These are phyloP conservation scores for Trichosporon sp. DNA, from an alignment of 1,284 basidiomycete genomes.

Conservation along the genomic window DNA sequence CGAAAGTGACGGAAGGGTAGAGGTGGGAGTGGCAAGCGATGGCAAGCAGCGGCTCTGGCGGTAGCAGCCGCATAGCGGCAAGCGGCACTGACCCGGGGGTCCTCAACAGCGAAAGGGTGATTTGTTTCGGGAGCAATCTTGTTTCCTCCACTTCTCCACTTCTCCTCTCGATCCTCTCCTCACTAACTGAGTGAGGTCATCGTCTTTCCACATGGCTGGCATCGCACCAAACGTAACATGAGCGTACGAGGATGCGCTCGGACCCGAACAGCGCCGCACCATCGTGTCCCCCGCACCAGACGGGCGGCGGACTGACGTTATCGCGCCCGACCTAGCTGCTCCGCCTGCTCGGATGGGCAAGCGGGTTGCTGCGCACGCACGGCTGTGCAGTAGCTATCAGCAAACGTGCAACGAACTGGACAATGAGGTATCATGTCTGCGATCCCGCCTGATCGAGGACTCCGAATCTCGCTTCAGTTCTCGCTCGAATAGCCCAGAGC, in stretches of 20 bases:
- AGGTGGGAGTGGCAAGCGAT: too few species aligned
- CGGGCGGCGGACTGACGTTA: not conserved
- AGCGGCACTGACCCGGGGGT: too few species aligned
- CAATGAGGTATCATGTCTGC: not conserved
- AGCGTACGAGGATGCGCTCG: too few species aligned
- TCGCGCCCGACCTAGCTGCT: too few species aligned
- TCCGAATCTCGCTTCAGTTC: too few species aligned
- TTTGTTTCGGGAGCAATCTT: slow-evolving; percentile 11
- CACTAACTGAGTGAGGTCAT: not conserved
- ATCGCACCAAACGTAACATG: too few species aligned
- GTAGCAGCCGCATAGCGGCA: too few species aligned
- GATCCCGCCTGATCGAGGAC: not conserved
- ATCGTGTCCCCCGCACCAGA: not conserved
- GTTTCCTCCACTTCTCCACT: not conserved
- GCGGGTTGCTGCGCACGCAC: not conserved
- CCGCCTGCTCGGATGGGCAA: too few species aligned
- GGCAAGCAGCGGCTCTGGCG: not conserved
- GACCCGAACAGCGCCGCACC: not conserved
- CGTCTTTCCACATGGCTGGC: not conserved
- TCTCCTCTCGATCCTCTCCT: not conserved
- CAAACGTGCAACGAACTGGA: not conserved
- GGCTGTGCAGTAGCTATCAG: not conserved
- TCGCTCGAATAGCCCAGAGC: too few species aligned
- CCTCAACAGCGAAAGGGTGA: not conserved
- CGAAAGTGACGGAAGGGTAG: too few species aligned